Evolutionary conservation across 176 grass and related monocot species (phyloP).

Genomic region (Pharus latifolius): DNA sequence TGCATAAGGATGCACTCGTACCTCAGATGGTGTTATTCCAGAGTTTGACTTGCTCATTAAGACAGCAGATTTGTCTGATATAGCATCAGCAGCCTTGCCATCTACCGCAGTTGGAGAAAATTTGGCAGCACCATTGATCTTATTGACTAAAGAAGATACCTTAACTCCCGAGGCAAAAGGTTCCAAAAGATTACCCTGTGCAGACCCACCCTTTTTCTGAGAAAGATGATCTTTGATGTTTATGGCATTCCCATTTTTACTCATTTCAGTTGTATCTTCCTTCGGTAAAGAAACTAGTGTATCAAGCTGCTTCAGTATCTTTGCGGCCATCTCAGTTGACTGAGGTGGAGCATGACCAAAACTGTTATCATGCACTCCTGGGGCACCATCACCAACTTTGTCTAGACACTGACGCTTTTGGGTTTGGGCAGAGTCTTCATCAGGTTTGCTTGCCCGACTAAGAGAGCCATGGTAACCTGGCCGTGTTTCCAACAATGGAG

Average conservation of each 20-base stretch:
- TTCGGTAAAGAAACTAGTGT: slow-evolving; percentile 29
- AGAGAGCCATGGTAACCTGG: neutral
- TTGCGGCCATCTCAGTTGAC: slow-evolving; percentile 41
- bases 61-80: slow-evolving; percentile 7
- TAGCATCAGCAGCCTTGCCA: slow-evolving; percentile 8
- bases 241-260: neutral
- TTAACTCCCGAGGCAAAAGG: slow-evolving; percentile 6
- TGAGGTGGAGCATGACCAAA: slow-evolving; percentile 30
- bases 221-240: slow-evolving; percentile 2
- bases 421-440: slow-evolving; percentile 19
- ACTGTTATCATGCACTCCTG: neutral
- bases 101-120: neutral
- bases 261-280: slow-evolving; percentile 17
- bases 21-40: slow-evolving; percentile 11
- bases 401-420: slow-evolving; percentile 19
- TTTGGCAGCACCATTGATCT: neutral
- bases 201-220: slow-evolving; percentile 17
- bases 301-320: slow-evolving; percentile 61
- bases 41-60: slow-evolving; percentile 13
- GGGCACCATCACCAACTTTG: slow-evolving; percentile 4
- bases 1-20: neutral
- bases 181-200: slow-evolving; percentile 5
- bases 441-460: slow-evolving; percentile 7
- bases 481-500: slow-evolving; percentile 17
- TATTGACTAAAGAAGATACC: neutral